A percentile compares a stretch with the other conserved stretches of the same genome.
Evolutionary conservation across 2,329 filamentous ascomycete species (phyloP).

Genomic region (Fusarium sp.): DNA sequence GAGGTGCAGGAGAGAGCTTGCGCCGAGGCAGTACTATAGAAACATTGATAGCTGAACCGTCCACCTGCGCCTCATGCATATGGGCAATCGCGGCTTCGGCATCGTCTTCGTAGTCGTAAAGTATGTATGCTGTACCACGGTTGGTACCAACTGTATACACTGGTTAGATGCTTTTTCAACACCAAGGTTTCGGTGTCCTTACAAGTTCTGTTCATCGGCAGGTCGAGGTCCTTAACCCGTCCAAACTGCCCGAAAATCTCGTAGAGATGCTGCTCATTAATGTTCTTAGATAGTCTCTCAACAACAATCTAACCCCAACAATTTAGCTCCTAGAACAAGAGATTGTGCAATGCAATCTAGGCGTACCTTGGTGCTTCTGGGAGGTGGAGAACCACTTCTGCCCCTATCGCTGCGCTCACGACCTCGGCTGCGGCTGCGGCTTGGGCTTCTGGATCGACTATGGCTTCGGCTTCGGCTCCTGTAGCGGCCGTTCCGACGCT

Average conservation of each 20-base stretch:
- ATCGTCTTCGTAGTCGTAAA: constrained; percentile 80
- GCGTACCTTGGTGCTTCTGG: constrained; percentile 65
- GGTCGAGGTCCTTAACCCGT: constrained; percentile 84
- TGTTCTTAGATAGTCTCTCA: constrained; percentile 94
- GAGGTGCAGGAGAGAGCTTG: constrained; percentile 84
- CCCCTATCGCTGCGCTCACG: constrained; percentile 53
- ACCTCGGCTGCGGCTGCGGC: constrained; percentile 48
- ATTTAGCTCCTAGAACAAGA: constrained; percentile 19
- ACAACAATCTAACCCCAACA: constrained; percentile 79
- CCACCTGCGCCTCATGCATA: constrained; percentile 97
- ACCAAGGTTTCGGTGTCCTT: constrained; percentile 51
- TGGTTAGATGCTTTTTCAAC: constrained; percentile 27
- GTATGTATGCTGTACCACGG: constrained; percentile 91
- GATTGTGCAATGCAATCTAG: neutral
- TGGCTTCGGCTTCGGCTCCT: constrained; percentile 45
- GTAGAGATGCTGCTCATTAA: constrained; percentile 86
- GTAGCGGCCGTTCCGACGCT: constrained; percentile 51
- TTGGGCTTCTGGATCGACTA: constrained; percentile 46
- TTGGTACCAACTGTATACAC: constrained; percentile 80
- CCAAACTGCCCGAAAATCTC: constrained; percentile 96
- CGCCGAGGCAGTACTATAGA: constrained; percentile 88
- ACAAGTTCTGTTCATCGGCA: constrained; percentile 91
- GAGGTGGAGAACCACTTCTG: constrained; percentile 53
- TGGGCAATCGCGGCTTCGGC: constrained; percentile 91
- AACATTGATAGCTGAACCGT: constrained; percentile 84